Evolutionary conservation across 139 green algal genomes (phyloP).

Genomic region (Dunaliella primolecta): DNA sequence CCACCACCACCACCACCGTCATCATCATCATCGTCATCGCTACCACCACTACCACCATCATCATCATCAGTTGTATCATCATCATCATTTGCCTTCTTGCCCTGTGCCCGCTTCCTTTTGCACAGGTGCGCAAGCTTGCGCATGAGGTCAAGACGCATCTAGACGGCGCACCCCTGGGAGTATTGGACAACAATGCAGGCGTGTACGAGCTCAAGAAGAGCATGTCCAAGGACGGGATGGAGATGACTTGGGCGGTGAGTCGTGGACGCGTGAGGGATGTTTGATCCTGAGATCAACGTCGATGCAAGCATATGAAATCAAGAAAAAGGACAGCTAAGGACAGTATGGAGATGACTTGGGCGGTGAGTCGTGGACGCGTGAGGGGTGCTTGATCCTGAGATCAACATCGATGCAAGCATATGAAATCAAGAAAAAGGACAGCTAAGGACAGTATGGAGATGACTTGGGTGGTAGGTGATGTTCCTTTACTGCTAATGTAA

Average conservation of each 20-base stretch:
- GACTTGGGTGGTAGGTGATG: conserved; percentile 46
- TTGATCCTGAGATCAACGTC: too few species aligned
- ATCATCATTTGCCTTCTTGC: too few species aligned
- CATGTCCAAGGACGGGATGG: conserved; percentile 53
- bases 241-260: conserved; percentile 58
- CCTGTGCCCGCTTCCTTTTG: too few species aligned
- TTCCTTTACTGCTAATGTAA: too few species aligned
- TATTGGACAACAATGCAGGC: conserved; percentile 66
- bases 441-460: conserved; percentile 62
- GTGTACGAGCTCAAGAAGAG: conserved; percentile 42
- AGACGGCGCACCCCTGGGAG: not conserved
- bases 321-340: conserved; percentile 41
- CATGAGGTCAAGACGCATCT: not conserved
- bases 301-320: conserved; percentile 56
- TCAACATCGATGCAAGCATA: conserved; percentile 69
- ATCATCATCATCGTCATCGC: not conserved
- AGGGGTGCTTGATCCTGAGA: too few species aligned
- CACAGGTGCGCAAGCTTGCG: not conserved
- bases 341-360: conserved; percentile 67
- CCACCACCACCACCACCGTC: not conserved
- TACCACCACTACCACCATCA: conserved; percentile 14
- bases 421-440: conserved; percentile 25
- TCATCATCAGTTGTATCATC: not conserved
- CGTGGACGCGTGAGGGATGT: too few species aligned
- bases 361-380: conserved; percentile 15